Evolutionary conservation across 2,329 filamentous ascomycete species (phyloP).

Genomic region (Hortaea werneckii): DNA sequence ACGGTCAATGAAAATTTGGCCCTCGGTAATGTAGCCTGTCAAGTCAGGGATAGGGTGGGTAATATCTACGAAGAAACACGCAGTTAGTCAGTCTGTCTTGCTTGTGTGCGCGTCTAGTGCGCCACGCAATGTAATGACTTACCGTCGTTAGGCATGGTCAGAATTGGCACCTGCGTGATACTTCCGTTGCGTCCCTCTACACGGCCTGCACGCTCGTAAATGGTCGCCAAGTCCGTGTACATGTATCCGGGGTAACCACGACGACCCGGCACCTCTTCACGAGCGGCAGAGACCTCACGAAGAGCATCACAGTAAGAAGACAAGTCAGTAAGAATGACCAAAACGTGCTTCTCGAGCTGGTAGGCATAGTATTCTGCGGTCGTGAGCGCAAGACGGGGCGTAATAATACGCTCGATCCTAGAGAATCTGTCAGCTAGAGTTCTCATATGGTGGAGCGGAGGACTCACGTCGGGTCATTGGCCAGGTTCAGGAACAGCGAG

Average conservation of each 20-base stretch:
- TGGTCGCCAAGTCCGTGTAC: conserved; percentile 99
- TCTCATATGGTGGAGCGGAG: background rate
- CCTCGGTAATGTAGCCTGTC: conserved; percentile 98
- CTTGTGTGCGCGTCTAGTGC: too few species aligned
- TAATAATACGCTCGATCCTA: conserved; percentile 99
- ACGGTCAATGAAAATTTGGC: conserved; percentile 95
- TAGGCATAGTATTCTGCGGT: conserved; percentile 99
- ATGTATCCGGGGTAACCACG: conserved; percentile 99
- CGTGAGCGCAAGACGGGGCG: conserved; percentile 91
- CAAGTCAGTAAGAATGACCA: conserved; percentile 96
- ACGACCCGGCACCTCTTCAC: conserved; percentile 97
- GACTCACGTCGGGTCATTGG: conserved; percentile 90
- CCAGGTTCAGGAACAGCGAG: conserved; percentile 96
- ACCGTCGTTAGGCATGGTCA: conserved; percentile 99
- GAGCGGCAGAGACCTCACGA: conserved; percentile 92
- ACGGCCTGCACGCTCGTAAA: conserved; percentile 98
- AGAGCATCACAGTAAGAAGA: conserved; percentile 98
- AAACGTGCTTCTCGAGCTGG: conserved; percentile 98
- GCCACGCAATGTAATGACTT: conserved; percentile 11
- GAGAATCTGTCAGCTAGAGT: conserved; percentile 10
- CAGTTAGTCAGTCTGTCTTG: background rate
- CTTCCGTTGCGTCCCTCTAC: conserved; percentile 94
- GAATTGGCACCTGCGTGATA: conserved; percentile 96
- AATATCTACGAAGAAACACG: conserved; percentile 51
- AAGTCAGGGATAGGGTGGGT: conserved; percentile 98